phyloP scores from a whole-genome alignment of 2,329 filamentous ascomycete species.

The Nemania sp. region DNA sequence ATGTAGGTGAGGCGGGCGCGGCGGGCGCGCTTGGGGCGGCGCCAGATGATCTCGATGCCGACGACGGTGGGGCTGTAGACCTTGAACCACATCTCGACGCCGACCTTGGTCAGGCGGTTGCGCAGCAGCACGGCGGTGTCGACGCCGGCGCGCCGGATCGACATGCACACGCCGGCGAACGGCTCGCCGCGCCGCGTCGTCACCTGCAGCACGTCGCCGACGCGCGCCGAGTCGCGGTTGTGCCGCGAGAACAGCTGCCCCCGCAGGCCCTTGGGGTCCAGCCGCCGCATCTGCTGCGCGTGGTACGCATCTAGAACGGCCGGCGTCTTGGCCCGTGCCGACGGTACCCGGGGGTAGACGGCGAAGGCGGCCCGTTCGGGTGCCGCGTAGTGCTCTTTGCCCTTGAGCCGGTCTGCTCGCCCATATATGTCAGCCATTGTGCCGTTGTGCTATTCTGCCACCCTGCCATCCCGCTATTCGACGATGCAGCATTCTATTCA shows the following conservation, averaged over 20 bases:
- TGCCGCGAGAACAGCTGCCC: conserved; percentile 76
- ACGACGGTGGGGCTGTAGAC: conserved; percentile 87
- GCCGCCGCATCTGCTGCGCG: conserved; percentile 67
- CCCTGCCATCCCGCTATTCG: too few species aligned
- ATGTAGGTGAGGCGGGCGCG: conserved; percentile 89
- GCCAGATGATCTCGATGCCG: conserved; percentile 91
- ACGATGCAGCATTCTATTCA: too few species aligned
- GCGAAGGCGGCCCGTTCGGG: conserved; percentile 50
- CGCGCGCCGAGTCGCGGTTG: conserved; percentile 77
- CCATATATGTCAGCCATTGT: too few species aligned
- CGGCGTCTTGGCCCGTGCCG: conserved; percentile 58
- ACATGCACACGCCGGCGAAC: conserved; percentile 85
- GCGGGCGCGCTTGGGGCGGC: conserved; percentile 79
- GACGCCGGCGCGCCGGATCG: conserved; percentile 82
- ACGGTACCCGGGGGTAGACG: conserved; percentile 59
- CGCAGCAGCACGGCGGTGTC: conserved; percentile 87
- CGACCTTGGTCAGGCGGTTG: conserved; percentile 81
- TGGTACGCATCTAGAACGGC: conserved; percentile 72
- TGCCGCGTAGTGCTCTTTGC: too few species aligned
- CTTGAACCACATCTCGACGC: conserved; percentile 98
- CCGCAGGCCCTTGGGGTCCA: conserved; percentile 85
- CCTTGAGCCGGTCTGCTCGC: too few species aligned
- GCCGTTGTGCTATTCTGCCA: too few species aligned
- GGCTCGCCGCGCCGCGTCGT: conserved; percentile 80
- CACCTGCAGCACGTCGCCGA: conserved; percentile 90